Evolutionary conservation across 768 basidiomycete species (phyloP).

Genomic region (Serendipita vermifera): DNA sequence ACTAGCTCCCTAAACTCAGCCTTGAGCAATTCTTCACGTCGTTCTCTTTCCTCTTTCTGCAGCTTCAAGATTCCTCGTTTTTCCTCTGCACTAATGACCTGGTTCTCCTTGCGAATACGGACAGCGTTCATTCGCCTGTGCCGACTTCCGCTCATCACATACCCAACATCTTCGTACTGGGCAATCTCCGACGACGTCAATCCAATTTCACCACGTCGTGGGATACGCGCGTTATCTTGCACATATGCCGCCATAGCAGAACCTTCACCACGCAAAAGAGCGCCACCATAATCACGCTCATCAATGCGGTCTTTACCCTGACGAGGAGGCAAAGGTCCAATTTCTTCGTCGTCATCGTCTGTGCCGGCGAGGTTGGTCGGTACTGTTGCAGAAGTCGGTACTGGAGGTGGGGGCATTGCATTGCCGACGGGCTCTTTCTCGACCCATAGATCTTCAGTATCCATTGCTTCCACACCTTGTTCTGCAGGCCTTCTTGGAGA

Average conservation of each 20-base stretch:
- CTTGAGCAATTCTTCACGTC: slow-evolving; percentile 77
- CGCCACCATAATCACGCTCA: slow-evolving; percentile 80
- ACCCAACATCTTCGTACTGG: slow-evolving; percentile 75
- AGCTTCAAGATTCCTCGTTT: slow-evolving; percentile 90
- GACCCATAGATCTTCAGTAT: slow-evolving; percentile 53
- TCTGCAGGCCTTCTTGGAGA: slow-evolving; percentile 14
- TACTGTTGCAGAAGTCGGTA: slow-evolving; percentile 15
- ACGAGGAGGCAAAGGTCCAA: slow-evolving; percentile 65
- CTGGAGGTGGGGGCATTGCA: slow-evolving; percentile 17
- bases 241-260: slow-evolving; percentile 97
- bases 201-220: slow-evolving; percentile 97
- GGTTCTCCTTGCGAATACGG: slow-evolving; percentile 97
- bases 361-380: slow-evolving; percentile 15
- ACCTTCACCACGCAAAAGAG: slow-evolving; percentile 87
- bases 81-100: slow-evolving; percentile 97
- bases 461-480: slow-evolving; percentile 18
- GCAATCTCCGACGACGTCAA: slow-evolving; percentile 80
- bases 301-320: slow-evolving; percentile 41
- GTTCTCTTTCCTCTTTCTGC: slow-evolving; percentile 86
- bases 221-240: slow-evolving; percentile 67
- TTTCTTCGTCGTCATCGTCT: slow-evolving; percentile 42
- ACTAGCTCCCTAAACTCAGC: slow-evolving; percentile 85
- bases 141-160: slow-evolving; percentile 94
- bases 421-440: slow-evolving; percentile 34
- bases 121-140: slow-evolving; percentile 98